phyloP scores from a whole-genome alignment of 2,329 filamentous ascomycete genomes.

The Aspergillus amoenus region DNA sequence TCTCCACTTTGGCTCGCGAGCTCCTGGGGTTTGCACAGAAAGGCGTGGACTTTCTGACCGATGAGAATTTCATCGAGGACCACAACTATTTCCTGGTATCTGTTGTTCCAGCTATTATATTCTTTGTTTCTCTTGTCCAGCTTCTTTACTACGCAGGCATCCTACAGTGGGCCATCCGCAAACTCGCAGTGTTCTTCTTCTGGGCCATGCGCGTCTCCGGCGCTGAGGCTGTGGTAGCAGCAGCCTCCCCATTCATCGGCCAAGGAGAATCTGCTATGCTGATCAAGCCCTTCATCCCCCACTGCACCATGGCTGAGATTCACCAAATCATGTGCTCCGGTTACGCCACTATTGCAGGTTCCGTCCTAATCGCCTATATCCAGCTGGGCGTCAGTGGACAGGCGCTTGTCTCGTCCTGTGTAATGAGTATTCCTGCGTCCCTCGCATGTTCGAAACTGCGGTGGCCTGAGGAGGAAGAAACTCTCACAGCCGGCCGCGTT shows the following conservation, averaged over 20 bases:
- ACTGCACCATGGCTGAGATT: slow-evolving; percentile 82
- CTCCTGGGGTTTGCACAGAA: slow-evolving; percentile 73
- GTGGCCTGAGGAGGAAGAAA: slow-evolving; percentile 84
- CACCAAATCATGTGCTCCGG: slow-evolving; percentile 93
- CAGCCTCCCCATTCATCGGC: slow-evolving; percentile 89
- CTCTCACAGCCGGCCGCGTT: slow-evolving; percentile 76
- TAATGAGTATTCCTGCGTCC: slow-evolving; percentile 93
- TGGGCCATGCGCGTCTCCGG: slow-evolving; percentile 85
- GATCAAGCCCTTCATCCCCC: slow-evolving; percentile 80
- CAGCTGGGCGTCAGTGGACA: slow-evolving; percentile 78
- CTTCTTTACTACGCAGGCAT: slow-evolving; percentile 78
- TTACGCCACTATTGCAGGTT: slow-evolving; percentile 89
- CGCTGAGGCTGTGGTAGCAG: slow-evolving; percentile 89
- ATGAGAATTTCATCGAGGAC: slow-evolving; percentile 42
- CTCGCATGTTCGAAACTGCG: slow-evolving; percentile 86
- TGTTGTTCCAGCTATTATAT: slow-evolving; percentile 90
- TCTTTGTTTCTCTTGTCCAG: slow-evolving; percentile 92
- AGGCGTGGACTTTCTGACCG: slow-evolving; percentile 72
- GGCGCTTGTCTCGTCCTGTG: slow-evolving; percentile 84
- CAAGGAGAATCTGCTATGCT: slow-evolving; percentile 94
- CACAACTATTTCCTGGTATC: slow-evolving; percentile 70
- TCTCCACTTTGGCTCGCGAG: slow-evolving; percentile 70
- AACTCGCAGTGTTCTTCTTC: slow-evolving; percentile 89
- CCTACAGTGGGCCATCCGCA: slow-evolving; percentile 85
- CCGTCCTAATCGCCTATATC: slow-evolving; percentile 83